Base-by-base conservation (phyloP, 108 stramenopile species). In the Cyclotella cryptica region DNA sequence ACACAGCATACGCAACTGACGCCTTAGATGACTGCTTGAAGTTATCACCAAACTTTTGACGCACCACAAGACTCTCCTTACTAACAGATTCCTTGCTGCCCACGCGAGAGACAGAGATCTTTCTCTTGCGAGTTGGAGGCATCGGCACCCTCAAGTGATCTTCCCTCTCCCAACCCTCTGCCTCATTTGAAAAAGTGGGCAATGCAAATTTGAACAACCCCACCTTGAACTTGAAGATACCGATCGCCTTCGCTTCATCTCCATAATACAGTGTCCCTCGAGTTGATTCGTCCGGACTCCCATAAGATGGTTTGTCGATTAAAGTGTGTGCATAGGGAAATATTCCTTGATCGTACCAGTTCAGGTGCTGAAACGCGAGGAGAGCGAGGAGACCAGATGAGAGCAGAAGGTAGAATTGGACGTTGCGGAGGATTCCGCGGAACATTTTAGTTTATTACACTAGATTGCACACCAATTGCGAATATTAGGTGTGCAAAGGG, bases 391-490 rank as follows among this genome's bases (percentile, higher is more conserved):
- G 49, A 14, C 51, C 63, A 29, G 69, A 53, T 11, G 57, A 70
- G 49, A 78, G 69, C 29, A 78, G 68, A 52, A 71, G 62, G 46
- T 71, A 55, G 29, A 66, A 78, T 65, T 78, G 77, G n/a, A 78
- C 67, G 60, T 78, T 78, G 69, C 77, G 77, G 18, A 78, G 63
- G 40, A 78, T 64, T 19, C 54, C 51, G 10, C 76, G 76, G 41
- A 69, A 9, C 67, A 74, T 74, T 28, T 1, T 51, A 51, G 49
- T 8, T 3, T 51, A 3, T 19, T 51, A 8, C 18, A 19, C 35
- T 6, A n/a, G n/a, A n/a, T n/a, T n/a, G n/a, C n/a, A n/a, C n/a
- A n/a, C n/a, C n/a, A n/a, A n/a, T n/a, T n/a, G n/a, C n/a, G n/a
- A n/a, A n/a, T n/a, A n/a, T n/a, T n/a, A n/a, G n/a, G n/a, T n/a